These are phyloP conservation scores for Malbranchea zuffiana DNA, from an alignment of 2,329 filamentous ascomycete genomes.

Conservation along the genomic window DNA sequence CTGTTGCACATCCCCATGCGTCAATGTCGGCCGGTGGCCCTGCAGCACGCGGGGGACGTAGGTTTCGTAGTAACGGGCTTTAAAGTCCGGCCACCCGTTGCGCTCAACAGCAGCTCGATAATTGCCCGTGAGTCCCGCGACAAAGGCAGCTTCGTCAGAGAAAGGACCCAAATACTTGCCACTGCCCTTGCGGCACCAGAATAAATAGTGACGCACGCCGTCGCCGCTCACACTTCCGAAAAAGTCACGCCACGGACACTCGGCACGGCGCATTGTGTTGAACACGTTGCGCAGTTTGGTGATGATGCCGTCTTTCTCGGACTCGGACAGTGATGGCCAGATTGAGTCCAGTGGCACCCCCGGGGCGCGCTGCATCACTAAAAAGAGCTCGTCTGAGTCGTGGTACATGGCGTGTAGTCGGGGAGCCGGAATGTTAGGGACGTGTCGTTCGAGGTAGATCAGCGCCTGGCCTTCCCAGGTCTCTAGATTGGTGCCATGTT, in stretches of 20 bases:
- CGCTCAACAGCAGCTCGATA: conserved; percentile 17
- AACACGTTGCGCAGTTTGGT: conserved; percentile 19
- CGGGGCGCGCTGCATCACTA: conserved; percentile 22
- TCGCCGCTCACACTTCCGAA: conserved; percentile 20
- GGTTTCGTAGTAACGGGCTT: conserved; percentile 22
- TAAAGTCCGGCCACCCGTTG: conserved; percentile 19
- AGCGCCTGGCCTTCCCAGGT: conserved; percentile 16
- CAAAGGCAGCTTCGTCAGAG: conserved; percentile 18
- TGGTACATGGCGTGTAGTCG: conserved; percentile 24
- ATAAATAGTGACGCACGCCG: conserved; percentile 20
- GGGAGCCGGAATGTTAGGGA: conserved; percentile 21
- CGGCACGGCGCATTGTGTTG: conserved; percentile 16
- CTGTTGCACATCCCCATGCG: conserved; percentile 24
- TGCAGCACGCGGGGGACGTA: conserved; percentile 19
- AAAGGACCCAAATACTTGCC: conserved; percentile 19
- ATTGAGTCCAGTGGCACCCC: conserved; percentile 15
- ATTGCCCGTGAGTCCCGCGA: conserved; percentile 20
- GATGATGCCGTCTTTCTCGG: conserved; percentile 22
- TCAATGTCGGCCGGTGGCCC: conserved; percentile 22
- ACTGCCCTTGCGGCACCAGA: conserved; percentile 17
- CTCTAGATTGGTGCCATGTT: conserved; percentile 17
- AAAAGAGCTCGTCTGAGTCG: conserved; percentile 17
- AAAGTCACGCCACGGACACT: conserved; percentile 21
- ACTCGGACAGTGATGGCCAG: conserved; percentile 19
- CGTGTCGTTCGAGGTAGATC: conserved; percentile 22